Percentiles rank a stretch among this genome's conserved stretches.
Evolutionary conservation across 352 stramenopile genomes (phyloP).

Genomic region (Phytophthora citricola): DNA sequence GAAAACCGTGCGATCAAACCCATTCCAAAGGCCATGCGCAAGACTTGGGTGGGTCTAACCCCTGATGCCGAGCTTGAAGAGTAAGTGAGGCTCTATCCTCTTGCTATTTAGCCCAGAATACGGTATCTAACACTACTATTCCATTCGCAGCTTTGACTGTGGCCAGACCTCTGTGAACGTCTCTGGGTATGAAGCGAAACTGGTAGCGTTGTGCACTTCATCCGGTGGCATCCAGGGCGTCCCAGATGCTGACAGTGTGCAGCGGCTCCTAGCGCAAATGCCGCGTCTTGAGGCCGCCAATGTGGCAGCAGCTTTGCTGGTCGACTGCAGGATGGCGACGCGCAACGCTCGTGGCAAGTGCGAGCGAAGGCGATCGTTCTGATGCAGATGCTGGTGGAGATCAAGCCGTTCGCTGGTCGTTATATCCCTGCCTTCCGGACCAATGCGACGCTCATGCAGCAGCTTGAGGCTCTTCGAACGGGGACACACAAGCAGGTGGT

Average conservation of each 20-base stretch:
- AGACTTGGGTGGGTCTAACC: constrained; percentile 55
- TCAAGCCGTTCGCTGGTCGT: constrained; percentile 36
- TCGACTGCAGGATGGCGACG: constrained; percentile 44
- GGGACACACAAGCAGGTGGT: constrained; percentile 50
- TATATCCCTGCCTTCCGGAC: constrained; percentile 45
- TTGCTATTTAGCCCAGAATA: neutral
- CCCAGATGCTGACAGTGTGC: constrained; percentile 51
- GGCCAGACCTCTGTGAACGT: constrained; percentile 13
- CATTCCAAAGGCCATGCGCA: constrained; percentile 32
- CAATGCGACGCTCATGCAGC: constrained; percentile 34
- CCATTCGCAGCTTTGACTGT: constrained; percentile 36
- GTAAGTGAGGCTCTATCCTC: constrained; percentile 33
- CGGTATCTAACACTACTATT: neutral
- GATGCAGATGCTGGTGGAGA: constrained; percentile 63
- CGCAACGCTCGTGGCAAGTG: constrained; percentile 50
- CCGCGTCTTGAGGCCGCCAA: constrained; percentile 39
- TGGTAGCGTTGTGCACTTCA: constrained; percentile 60
- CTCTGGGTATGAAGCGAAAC: constrained; percentile 49
- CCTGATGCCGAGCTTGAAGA: constrained; percentile 53
- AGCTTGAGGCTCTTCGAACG: constrained; percentile 43
- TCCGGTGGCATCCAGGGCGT: constrained; percentile 59
- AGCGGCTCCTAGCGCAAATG: constrained; percentile 55
- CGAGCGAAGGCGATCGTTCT: constrained; percentile 62
- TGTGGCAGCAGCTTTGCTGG: constrained; percentile 35
- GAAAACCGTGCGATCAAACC: constrained; percentile 46